A percentile compares a stretch with the other conserved stretches of the same genome.
Evolutionary conservation across 148 eudicot genomes (phyloP).

Genomic region (Drosera capensis): DNA sequence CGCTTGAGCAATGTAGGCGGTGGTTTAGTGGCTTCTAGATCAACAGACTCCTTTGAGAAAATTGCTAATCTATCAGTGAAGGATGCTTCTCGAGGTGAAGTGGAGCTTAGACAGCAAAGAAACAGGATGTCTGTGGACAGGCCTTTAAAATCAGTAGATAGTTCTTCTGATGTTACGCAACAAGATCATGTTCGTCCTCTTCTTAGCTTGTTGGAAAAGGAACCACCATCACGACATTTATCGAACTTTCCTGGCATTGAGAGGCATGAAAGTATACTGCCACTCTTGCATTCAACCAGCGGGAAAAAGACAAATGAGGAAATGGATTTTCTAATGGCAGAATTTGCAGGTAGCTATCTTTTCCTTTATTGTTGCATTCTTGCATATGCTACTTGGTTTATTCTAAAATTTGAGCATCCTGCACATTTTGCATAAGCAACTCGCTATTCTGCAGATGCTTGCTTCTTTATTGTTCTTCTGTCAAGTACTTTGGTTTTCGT

Average conservation of each 20-base stretch:
- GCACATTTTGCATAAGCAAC: too few relatives aligned
- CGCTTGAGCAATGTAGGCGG: slow-evolving; percentile 33
- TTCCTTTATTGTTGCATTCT: too few relatives aligned
- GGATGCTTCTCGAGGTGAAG: slow-evolving; percentile 41
- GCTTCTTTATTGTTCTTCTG: neutral
- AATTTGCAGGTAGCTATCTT: slow-evolving; percentile 57
- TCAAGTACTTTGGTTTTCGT: neutral
- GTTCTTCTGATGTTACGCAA: slow-evolving; percentile 49
- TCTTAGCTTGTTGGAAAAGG: slow-evolving; percentile 86
- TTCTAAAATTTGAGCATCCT: too few relatives aligned
- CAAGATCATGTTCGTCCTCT: slow-evolving; percentile 84
- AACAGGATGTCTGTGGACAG: slow-evolving; percentile 45
- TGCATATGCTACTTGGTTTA: too few relatives aligned
- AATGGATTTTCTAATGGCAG: slow-evolving; percentile 79
- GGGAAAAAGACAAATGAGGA: slow-evolving; percentile 75
- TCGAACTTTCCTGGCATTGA: slow-evolving; percentile 74
- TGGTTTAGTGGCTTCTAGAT: slow-evolving; percentile 34
- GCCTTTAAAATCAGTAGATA: slow-evolving; percentile 34
- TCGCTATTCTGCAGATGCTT: too few relatives aligned
- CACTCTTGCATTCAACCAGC: slow-evolving; percentile 63
- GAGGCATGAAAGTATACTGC: slow-evolving; percentile 70
- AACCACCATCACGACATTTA: slow-evolving; percentile 81
- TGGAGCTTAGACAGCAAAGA: slow-evolving; percentile 46
- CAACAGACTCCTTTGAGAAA: slow-evolving; percentile 40
- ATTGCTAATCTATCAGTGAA: slow-evolving; percentile 24